These are phyloP conservation scores for Podospora sp. DNA, from an alignment of 495 filamentous ascomycete genomes.

Conservation along the genomic window DNA sequence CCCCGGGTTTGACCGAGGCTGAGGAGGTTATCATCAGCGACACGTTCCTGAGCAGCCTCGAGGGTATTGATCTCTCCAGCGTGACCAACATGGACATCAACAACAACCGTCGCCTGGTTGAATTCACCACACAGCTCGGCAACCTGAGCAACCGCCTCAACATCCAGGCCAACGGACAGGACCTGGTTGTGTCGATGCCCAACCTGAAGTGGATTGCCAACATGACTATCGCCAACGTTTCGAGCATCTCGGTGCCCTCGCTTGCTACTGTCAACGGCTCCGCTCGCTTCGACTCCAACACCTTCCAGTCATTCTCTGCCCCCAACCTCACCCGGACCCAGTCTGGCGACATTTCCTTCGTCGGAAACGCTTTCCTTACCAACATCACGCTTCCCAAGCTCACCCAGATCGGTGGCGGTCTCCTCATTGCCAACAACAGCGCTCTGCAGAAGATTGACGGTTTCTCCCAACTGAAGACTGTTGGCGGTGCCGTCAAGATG, in stretches of 20 bases:
- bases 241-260: conserved; percentile 71
- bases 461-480: conserved; percentile 66
- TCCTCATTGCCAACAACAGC: conserved; percentile 88
- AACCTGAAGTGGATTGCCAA: conserved; percentile 76
- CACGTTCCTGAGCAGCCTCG: conserved; percentile 72
- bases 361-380: conserved; percentile 70
- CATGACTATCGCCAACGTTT: conserved; percentile 87
- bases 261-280: conserved; percentile 75
- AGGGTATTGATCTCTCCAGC: conserved; percentile 73
- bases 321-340: conserved; percentile 76
- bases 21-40: conserved; percentile 72
- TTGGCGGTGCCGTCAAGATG: conserved; percentile 87
- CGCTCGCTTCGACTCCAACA: conserved; percentile 81
- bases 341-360: conserved; percentile 74
- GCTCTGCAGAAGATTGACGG: conserved; percentile 60
- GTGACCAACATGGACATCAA: conserved; percentile 70
- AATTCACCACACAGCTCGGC: conserved; percentile 69
- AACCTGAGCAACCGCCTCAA: conserved; percentile 65
- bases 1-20: conserved; percentile 63
- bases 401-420: conserved; percentile 70
- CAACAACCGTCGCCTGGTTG: conserved; percentile 74
- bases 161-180: conserved; percentile 66
- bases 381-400: conserved; percentile 77
- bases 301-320: conserved; percentile 65
- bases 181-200: conserved; percentile 65